Evolutionary conservation across 345 rosid species (phyloP).

Genomic region (Angophora floribunda): DNA sequence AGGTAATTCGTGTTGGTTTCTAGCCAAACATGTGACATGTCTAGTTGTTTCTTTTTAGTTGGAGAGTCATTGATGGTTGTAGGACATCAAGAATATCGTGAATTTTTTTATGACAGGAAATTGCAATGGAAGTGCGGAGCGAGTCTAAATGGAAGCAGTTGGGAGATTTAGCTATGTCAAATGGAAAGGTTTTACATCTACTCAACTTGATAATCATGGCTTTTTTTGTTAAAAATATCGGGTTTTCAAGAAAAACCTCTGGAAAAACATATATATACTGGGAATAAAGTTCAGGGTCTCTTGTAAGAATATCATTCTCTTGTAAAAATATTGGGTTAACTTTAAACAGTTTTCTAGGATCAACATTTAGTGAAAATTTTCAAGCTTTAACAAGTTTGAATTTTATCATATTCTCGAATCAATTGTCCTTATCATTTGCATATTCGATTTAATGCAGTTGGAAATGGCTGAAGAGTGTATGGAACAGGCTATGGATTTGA

Average conservation of each 20-base stretch:
- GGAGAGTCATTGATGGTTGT: neutral
- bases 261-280: neutral
- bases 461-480: constrained; percentile 98
- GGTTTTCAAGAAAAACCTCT: neutral
- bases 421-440: neutral
- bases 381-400: neutral
- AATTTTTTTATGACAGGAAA: constrained; percentile 40
- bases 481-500: constrained; percentile 86
- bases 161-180: constrained; percentile 95
- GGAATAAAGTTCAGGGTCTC: neutral
- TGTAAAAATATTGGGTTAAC: neutral
- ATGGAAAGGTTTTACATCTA: constrained; percentile 59
- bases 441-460: constrained; percentile 45
- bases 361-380: neutral
- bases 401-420: neutral
- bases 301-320: neutral
- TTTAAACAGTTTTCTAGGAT: neutral
- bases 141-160: constrained; percentile 98
- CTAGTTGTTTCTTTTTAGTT: neutral
- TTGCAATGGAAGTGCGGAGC: constrained; percentile 70
- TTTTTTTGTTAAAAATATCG: neutral
- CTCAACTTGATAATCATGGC: neutral
- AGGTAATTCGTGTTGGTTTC: constrained; percentile 27
- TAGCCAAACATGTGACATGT: neutral
- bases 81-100: neutral